Evolutionary conservation across 805 yeast genomes (phyloP).

Genomic region (Candida golubevii): DNA sequence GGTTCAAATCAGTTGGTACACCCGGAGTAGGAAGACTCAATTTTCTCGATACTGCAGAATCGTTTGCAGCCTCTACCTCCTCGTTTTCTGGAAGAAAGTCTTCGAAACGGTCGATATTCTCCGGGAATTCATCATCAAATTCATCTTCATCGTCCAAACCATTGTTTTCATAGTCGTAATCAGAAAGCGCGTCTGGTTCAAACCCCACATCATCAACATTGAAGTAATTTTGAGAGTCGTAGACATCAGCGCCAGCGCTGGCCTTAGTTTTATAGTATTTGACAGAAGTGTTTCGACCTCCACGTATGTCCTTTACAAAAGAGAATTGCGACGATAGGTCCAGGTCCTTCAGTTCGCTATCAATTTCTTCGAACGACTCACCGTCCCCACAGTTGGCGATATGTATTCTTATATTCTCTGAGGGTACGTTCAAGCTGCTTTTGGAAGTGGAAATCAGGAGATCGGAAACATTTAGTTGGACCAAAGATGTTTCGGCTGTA

Average conservation of each 20-base stretch:
- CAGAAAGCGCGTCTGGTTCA: constrained; percentile 30
- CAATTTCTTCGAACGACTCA: constrained; percentile 7
- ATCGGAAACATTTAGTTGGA: not conserved
- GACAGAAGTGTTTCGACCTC: constrained; percentile 52
- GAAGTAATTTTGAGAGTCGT: constrained; percentile 18
- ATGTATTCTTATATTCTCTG: not conserved
- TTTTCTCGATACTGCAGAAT: not conserved
- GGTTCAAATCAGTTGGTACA: not conserved
- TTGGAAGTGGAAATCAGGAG: constrained; percentile 3
- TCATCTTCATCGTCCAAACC: constrained; percentile 29
- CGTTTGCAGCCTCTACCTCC: constrained; percentile 16
- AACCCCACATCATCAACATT: constrained; percentile 28
- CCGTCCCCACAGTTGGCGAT: not conserved
- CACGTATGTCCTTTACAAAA: constrained; percentile 41
- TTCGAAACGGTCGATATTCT: constrained; percentile 9
- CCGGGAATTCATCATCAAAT: constrained; percentile 17
- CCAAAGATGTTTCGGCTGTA: not conserved
- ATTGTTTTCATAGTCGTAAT: constrained; percentile 42
- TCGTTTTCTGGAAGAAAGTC: constrained; percentile 20
- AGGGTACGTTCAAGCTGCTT: not conserved
- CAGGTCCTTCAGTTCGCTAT: constrained; percentile 13
- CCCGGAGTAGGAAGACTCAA: not conserved
- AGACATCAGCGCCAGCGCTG: not conserved
- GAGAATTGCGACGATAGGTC: constrained; percentile 41
- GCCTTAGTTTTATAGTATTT: constrained; percentile 44